phyloP scores from a whole-genome alignment of 2,329 filamentous ascomycete species.

The Verticillium albo-atrum region DNA sequence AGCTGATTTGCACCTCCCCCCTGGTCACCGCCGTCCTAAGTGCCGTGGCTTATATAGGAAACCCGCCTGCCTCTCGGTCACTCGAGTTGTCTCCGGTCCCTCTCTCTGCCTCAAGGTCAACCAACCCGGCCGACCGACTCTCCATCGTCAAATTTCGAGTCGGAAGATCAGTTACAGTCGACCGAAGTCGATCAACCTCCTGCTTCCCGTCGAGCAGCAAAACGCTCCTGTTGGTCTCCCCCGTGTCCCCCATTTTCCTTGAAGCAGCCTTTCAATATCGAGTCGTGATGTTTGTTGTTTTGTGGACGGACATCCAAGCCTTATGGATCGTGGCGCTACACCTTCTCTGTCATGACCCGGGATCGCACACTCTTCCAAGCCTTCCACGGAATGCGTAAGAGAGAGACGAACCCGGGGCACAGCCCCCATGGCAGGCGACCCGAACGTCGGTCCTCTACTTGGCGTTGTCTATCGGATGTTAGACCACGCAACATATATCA shows the following conservation, averaged over 20 bases:
- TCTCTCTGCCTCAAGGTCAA: background rate
- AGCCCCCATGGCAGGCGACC: no score
- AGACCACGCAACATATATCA: no score
- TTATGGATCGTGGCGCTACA: background rate
- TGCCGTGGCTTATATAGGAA: background rate
- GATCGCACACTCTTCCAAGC: no score
- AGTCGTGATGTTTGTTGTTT: background rate
- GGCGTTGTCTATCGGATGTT: no score
- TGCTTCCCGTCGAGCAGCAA: background rate
- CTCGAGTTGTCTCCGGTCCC: background rate
- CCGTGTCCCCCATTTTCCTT: background rate
- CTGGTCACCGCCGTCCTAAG: background rate
- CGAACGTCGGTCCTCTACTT: no score
- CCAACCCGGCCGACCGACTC: conserved; percentile 3
- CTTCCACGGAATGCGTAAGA: no score
- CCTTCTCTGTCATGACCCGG: no score
- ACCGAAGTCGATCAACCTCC: background rate
- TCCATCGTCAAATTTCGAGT: conserved; percentile 4
- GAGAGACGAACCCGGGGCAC: no score
- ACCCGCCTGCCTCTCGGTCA: background rate
- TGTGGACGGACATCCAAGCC: background rate
- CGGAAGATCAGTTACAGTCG: background rate
- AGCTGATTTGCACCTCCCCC: background rate
- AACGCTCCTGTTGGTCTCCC: conserved; percentile 8
- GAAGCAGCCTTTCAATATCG: background rate